Percentiles rank a stretch among this genome's conserved stretches.
These are phyloP conservation scores for Caryopteris hybrid DNA, from an alignment of 305 asterid species.

Conservation along the genomic window DNA sequence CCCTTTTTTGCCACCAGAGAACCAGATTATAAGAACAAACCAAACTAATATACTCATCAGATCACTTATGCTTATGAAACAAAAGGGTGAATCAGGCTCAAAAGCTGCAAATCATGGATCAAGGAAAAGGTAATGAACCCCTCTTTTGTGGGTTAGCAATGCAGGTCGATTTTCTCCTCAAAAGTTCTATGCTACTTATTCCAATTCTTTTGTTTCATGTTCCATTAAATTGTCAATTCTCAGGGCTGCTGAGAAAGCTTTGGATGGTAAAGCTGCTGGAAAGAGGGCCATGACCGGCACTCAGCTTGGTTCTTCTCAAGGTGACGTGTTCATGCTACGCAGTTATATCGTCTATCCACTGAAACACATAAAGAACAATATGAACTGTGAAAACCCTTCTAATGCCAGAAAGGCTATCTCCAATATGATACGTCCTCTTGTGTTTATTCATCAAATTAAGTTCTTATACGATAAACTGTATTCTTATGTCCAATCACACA, in stretches of 20 bases:
- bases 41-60: constrained; percentile 78
- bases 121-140: constrained; percentile 57
- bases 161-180: background rate
- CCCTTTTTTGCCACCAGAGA: constrained; percentile 32
- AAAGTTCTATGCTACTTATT: background rate
- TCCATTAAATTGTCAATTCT: constrained; percentile 20
- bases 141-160: constrained; percentile 11
- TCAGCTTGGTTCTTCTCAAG: constrained; percentile 49
- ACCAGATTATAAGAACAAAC: constrained; percentile 78
- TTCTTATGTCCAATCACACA: background rate
- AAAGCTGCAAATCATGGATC: constrained; percentile 49
- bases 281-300: constrained; percentile 58
- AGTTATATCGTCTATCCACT: background rate
- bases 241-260: constrained; percentile 67
- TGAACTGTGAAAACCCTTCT: background rate
- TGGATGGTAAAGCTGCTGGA: constrained; percentile 50
- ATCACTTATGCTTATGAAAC: constrained; percentile 76
- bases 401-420: background rate
- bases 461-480: too few relatives aligned
- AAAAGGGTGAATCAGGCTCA: constrained; percentile 46
- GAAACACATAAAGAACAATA: background rate
- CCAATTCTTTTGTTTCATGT: constrained; percentile 11
- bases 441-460: background rate
- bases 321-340: constrained; percentile 24
- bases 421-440: background rate